Evolutionary conservation across 306 rosid species (phyloP), one percentile per base, ranked within the genome.

Genomic region (Dryas octopetala): DNA sequence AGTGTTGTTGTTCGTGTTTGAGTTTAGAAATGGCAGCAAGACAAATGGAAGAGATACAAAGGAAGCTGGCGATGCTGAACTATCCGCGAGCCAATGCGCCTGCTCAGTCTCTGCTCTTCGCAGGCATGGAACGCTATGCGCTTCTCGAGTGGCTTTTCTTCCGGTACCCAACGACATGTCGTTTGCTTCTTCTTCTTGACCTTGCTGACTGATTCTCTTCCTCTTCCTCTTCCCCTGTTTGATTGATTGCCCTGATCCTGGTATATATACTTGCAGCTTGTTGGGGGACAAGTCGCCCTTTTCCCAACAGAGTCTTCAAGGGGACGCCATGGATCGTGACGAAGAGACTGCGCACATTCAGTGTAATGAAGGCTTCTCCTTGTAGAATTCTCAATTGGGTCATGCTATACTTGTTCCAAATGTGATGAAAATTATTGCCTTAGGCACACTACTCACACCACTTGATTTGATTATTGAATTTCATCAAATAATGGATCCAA

Each of bases 61-160:
- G 84, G 85, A 90, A 91, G 82, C 79, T 94, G 60, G 83, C 86
- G 59, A 75, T 82, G 79, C 86, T 94, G 52, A 90, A 90, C 71
- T 94, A 91, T 50, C 91, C 95, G 0, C 84, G 97, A 86, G 97
- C 98, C 74, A 88, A 86, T 86, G 96, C 97, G 7, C 92, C 96
- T 74, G 96, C 96, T 0, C 98, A 91, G 86, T 94, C 98, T 28
- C 95, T 91, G 55, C 87, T 94, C 40, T 94, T 94, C 71, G 97
- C 97, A 26, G 97, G 98, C 80, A 91, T 94, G 98, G 97, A 94
- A 77, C 96, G 96, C 81, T 94, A 94, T 43, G 94, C 98, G 47
- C 94, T 94, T 72, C 88, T 90, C 38, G 98, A 94, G 80, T 91
- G 98, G 98, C 98, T 94, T 73, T 94, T 94, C 94, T 94, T 91